Base-by-base conservation (phyloP, 495 filamentous ascomycete species). In the Trichoderma parareesei region DNA sequence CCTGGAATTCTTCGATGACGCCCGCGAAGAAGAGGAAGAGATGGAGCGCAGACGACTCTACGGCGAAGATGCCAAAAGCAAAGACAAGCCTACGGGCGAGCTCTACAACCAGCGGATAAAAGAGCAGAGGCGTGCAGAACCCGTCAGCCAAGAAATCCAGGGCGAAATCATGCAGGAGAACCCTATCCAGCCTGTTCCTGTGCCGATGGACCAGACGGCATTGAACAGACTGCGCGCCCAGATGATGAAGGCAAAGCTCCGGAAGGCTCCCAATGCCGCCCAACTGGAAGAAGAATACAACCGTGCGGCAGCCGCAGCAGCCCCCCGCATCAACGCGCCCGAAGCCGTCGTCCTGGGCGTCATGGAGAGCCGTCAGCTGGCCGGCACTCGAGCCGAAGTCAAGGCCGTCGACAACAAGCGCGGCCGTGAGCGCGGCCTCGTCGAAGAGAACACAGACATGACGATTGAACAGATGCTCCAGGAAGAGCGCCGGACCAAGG, bases 361-460 rank as follows among this genome's bases (percentile, higher is more conserved):
- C 6, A 95, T 94, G 84, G 87, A 98, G 38, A 96, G 88, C 73
- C 89, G 91, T 20, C 88, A 93, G 85, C 77, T 98, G 18, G 91
- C 91, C 59, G 85, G 89, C 66, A 81, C 84, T 35, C 84, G 88
- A 33, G 88, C 86, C 48, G 92, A 96, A 75, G 87, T 91, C 61
- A 90, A 88, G 66, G 77, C 82, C 0, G 76, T 95, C 43, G 84
- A 87, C 41, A 94, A 82, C 64, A 92, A 88, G 70, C 82, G 92
- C 57, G 92, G 91, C 16, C 79, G 85, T 35, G 91, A 96, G 71
- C 82, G 91, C 66, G 92, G 92, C 18, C 76, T 83, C 20, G 87
- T 98, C 10, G 83, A 90, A 68, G 91, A 91, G 64, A 98, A 97
- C 67, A 92, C 97, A 61, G 91, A 97, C 70, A 98, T 98, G 94